Evolutionary conservation across 2,329 filamentous ascomycete species (phyloP).

Genomic region (Clonostachys chloroleuca): DNA sequence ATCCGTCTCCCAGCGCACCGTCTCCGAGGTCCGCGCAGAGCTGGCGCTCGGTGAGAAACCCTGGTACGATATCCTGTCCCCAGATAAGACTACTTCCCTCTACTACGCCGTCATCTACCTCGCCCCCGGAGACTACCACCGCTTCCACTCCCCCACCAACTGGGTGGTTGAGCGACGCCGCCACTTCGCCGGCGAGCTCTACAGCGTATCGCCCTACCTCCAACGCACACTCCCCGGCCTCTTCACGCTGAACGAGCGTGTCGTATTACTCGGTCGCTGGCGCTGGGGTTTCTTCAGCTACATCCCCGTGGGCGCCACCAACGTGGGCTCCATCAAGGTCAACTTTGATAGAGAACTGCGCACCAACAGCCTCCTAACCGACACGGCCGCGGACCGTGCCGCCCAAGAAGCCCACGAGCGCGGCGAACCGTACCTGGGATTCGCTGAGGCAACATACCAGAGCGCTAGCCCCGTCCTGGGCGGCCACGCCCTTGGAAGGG

Average conservation of each 20-base stretch:
- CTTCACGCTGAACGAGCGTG: conserved; percentile 94
- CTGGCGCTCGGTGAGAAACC: conserved; percentile 67
- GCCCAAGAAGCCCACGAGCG: conserved; percentile 72
- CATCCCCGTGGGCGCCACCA: conserved; percentile 93
- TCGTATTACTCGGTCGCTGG: conserved; percentile 91
- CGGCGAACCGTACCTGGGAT: conserved; percentile 85
- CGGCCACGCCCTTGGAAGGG: conserved; percentile 78
- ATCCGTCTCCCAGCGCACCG: conserved; percentile 56
- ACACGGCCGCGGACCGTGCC: conserved; percentile 84
- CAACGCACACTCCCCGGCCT: conserved; percentile 88
- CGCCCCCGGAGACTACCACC: conserved; percentile 95
- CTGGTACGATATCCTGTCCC: conserved; percentile 66
- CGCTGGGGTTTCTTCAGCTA: conserved; percentile 97
- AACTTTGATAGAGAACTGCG: conserved; percentile 95
- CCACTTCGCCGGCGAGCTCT: conserved; percentile 97
- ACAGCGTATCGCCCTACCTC: conserved; percentile 90
- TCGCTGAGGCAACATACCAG: conserved; percentile 85
- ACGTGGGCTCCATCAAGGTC: conserved; percentile 93
- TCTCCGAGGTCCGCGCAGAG: conserved; percentile 79
- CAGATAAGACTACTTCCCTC: conserved; percentile 63
- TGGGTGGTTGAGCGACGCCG: conserved; percentile 94
- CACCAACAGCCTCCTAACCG: conserved; percentile 87
- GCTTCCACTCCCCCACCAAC: conserved; percentile 90
- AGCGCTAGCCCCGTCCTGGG: conserved; percentile 71
- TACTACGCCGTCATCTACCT: conserved; percentile 97